Base-by-base conservation (phyloP, 768 basidiomycete genomes). In the Mycena sanguinolenta region DNA sequence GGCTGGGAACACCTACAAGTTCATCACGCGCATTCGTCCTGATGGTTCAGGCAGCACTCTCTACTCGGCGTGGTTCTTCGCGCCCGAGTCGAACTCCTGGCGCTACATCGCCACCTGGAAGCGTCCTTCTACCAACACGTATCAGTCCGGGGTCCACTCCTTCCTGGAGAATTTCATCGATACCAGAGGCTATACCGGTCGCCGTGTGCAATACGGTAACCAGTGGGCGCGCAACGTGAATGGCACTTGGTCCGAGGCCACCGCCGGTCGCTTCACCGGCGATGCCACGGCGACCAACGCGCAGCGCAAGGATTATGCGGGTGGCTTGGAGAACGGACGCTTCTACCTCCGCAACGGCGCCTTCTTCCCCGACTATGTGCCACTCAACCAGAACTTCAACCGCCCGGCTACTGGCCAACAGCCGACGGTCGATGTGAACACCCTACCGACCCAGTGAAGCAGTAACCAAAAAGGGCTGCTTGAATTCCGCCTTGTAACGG, bases 271-370 rank as follows among this genome's bases (percentile, higher is more conserved):
- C 44, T 46, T 46, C 38, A 46, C 44, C 44, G 44, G 44, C 17
- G 44, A 46, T 46, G 44, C 44, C 44, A 46, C 44, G 17, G 14
- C 44, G 44, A 46, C 44, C 4, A 46, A 46, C 44, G 14, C 44
- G 44, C 44, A n/a, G 44, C 44, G 44, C 44, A 46, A 46, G 44
- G 44, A 46, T n/a, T 46, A 46, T 46, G 44, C 44, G 44, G 44
- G 44, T 39, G 44, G 44, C 14, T 21, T 46, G 44, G 14, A 46
- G 44, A 46, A 46, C 44, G 44, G 44, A 17, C 44, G 44, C 44
- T 46, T 46, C 14, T 46, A 39, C 1, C 44, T 46, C 44, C 44
- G 21, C 44, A 46, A 46, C 44, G 44, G 44, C 38, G 44, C 44
- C 44, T 46, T 46, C 44, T 46, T 46, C 44, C 44, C 44, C 14